Base-by-base conservation (phyloP, 2,329 filamentous ascomycete species). In the Aureobasidium uvarum region DNA sequence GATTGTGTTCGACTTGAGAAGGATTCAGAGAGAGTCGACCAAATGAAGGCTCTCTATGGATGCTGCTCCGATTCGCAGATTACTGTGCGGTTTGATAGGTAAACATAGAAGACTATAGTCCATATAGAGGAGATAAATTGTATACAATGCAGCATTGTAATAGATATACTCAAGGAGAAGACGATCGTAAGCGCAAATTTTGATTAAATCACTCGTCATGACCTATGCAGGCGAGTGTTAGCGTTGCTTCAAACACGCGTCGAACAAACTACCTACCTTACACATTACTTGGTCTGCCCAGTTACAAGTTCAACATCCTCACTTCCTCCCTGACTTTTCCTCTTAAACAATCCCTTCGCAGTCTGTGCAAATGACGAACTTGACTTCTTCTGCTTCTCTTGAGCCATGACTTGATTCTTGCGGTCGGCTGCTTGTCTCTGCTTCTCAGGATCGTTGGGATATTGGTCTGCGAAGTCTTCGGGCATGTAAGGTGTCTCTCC, bases 391-490 rank as follows among this genome's bases (percentile, higher is more conserved):
- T 56, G 36, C 16, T 56, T 56, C 4, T n/a, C 23, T 20, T 31
- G 8, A 8, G 36, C 20, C 38, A 56, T 25, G 7, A 38, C 52
- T n/a, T 41, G 23, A 13, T 56, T 56, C 10, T 56, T 56, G 52
- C 52, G 52, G 28, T 41, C 38, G 36, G 52, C 52, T n/a, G 52
- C 52, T 56, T 56, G 36, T 11, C 16, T 25, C 7, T 56, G 52
- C 28, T 13, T 56, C 25, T 56, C 52, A 7, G 52, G 38, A 14
- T 56, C 52, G 16, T 56, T 56, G 6, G 52, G 52, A 33, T 56
- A 56, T 43, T n/a, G 52, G 36, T 41, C 52, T 56, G 52, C 52
- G 18, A 56, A 56, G 23, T 56, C 52, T n/a, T 56, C 52, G 20
- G 52, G 52, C 38, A 41, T 18, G 16, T 56, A 56, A 14, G 52